Conservation (phyloP, 805 yeast species). For the Kregervanrija delftensis region DNA sequence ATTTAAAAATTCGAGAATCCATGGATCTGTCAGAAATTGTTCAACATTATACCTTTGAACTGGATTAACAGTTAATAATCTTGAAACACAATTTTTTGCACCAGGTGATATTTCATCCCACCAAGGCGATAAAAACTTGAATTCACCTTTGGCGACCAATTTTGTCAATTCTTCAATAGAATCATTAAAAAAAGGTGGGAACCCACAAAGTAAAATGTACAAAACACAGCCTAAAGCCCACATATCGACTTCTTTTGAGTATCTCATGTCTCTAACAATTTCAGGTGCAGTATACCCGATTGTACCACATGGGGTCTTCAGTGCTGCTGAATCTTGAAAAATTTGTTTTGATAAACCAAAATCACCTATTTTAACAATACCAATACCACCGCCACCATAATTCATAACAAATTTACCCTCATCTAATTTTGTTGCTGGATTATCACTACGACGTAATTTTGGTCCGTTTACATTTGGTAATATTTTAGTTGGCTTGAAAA, state of each 20-base stretch:
- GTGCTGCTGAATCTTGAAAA: slow-evolving; percentile 54
- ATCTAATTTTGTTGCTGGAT: slow-evolving; percentile 61
- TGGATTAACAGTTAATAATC: slow-evolving; percentile 67
- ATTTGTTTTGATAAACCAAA: slow-evolving; percentile 91
- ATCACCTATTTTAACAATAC: slow-evolving; percentile 85
- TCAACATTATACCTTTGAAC: slow-evolving; percentile 60
- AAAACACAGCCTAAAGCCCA: slow-evolving; percentile 98
- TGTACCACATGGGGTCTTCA: slow-evolving; percentile 96
- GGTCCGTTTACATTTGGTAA: slow-evolving; percentile 30
- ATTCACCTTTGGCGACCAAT: slow-evolving; percentile 76
- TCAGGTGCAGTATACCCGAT: slow-evolving; percentile 99
- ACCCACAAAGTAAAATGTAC: slow-evolving; percentile 90
- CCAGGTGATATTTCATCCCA: slow-evolving; percentile 74
- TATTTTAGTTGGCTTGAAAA: slow-evolving; percentile 54
- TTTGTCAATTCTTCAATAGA: slow-evolving; percentile 65
- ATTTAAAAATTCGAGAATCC: slow-evolving; percentile 42
- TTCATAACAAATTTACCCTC: slow-evolving; percentile 81
- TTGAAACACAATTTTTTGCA: slow-evolving; percentile 66
- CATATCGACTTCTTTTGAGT: slow-evolving; percentile 93
- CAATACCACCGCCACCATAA: slow-evolving; percentile 90
- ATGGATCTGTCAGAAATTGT: slow-evolving; percentile 68
- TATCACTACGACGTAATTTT: slow-evolving; percentile 57
- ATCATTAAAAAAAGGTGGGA: slow-evolving; percentile 95
- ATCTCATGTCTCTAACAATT: slow-evolving; percentile 87
- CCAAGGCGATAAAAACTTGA: slow-evolving; percentile 74